These are phyloP conservation scores for Lolium rigidum DNA, from an alignment of 176 grass and related monocot species.

Conservation along the genomic window DNA sequence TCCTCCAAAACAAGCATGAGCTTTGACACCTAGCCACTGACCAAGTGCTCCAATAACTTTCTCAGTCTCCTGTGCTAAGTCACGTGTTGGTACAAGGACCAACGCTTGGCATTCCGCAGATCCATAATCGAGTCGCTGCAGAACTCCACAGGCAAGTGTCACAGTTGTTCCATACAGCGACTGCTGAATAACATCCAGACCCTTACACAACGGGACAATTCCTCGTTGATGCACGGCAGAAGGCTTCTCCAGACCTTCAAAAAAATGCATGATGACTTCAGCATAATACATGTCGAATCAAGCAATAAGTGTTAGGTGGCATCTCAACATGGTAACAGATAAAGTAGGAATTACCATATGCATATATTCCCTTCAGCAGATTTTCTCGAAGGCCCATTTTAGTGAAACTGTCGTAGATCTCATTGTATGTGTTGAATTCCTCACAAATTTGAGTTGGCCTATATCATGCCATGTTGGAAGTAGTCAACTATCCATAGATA, in stretches of 20 bases:
- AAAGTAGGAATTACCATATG: conserved; percentile 58
- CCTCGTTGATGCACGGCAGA: conserved; percentile 67
- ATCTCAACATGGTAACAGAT: conserved; percentile 12
- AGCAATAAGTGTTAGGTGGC: neutral
- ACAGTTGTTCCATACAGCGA: conserved; percentile 68
- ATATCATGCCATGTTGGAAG: conserved; percentile 12
- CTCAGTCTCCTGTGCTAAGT: conserved; percentile 58
- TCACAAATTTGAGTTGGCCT: conserved; percentile 18
- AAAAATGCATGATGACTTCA: conserved; percentile 18
- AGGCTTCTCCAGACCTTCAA: conserved; percentile 73
- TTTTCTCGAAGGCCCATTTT: conserved; percentile 73
- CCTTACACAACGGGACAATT: conserved; percentile 75
- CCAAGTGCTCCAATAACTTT: conserved; percentile 74
- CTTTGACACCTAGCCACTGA: conserved; percentile 67
- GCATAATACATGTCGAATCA: neutral
- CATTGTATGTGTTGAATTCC: conserved; percentile 46
- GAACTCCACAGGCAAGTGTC: conserved; percentile 67
- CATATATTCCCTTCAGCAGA: conserved; percentile 71
- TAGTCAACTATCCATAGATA: conserved; percentile 41
- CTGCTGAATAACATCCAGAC: conserved; percentile 69
- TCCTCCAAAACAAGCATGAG: conserved; percentile 68
- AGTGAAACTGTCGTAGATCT: conserved; percentile 65
- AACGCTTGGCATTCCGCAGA: conserved; percentile 73
- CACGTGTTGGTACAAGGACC: conserved; percentile 67
- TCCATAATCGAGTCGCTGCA: conserved; percentile 72